Conservation (phyloP, 208 protist species). For the Herpetomonas tarakana region DNA sequence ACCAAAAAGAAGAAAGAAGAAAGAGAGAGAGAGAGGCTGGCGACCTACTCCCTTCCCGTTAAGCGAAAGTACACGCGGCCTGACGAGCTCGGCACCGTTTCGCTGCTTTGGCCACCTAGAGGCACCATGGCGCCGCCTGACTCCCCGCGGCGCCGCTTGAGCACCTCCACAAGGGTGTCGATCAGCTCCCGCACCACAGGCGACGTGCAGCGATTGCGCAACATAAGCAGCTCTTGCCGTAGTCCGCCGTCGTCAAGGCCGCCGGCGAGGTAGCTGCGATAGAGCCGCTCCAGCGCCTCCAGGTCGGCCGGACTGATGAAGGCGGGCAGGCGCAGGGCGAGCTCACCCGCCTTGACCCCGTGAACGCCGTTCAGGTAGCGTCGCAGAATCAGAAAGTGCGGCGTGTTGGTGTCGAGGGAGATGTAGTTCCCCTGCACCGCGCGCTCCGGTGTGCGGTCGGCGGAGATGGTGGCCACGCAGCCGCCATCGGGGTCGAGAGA, state of each 20-base stretch:
- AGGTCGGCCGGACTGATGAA: conserved; percentile 46
- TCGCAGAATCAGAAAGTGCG: conserved; percentile 58
- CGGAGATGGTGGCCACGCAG: conserved; percentile 32
- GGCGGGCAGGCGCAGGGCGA: conserved; percentile 50
- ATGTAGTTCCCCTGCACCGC: conserved; percentile 46
- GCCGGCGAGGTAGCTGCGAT: conserved; percentile 15
- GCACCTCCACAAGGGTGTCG: conserved; percentile 31
- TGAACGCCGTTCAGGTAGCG: conserved; percentile 53
- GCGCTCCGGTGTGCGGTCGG: conserved; percentile 60
- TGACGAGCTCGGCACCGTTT: not conserved
- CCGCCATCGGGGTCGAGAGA: conserved; percentile 41
- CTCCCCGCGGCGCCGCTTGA: not conserved
- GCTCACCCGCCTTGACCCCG: conserved; percentile 36
- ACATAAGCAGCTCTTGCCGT: conserved; percentile 31
- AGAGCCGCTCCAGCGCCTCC: conserved; percentile 32
- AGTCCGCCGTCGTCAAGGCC: conserved; percentile 32
- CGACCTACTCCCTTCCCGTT: conserved; percentile 45
- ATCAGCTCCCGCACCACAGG: conserved; percentile 54
- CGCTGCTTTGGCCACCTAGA: not conserved
- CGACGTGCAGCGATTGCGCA: conserved; percentile 34
- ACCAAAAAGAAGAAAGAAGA: conserved; percentile 5
- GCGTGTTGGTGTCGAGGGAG: conserved; percentile 41
- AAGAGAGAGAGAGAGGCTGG: not conserved
- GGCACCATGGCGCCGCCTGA: no score
- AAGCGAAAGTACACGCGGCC: conserved; percentile 67